Percentiles rank a stretch among this genome's conserved stretches.
phyloP scores from a whole-genome alignment of 805 yeast genomes.

The Yarrowia yakushimensis region DNA sequence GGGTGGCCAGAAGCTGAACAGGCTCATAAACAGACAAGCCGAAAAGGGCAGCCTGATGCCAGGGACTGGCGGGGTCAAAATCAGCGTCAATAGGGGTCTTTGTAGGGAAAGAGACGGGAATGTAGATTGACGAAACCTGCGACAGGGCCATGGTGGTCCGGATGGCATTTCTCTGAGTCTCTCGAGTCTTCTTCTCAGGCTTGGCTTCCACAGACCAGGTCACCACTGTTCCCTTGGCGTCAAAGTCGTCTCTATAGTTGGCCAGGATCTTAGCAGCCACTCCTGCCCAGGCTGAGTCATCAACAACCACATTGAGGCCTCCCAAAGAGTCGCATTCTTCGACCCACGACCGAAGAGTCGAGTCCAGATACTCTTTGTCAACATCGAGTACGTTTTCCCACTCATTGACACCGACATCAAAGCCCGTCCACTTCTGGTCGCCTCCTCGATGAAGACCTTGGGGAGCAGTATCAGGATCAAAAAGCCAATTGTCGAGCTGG shows the following conservation, averaged over 20 bases:
- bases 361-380: conserved; percentile 52
- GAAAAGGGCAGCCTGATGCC: conserved; percentile 46
- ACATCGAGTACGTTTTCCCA: conserved; percentile 43
- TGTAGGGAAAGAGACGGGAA: conserved; percentile 49
- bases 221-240: conserved; percentile 48
- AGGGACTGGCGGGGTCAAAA: conserved; percentile 36
- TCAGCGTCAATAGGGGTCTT: conserved; percentile 27
- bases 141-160: conserved; percentile 47
- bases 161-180: conserved; percentile 42
- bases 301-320: conserved; percentile 69
- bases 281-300: conserved; percentile 87
- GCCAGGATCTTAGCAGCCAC: conserved; percentile 51
- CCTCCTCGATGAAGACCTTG: conserved; percentile 38
- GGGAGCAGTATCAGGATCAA: conserved; percentile 40
- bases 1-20: conserved; percentile 40
- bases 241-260: conserved; percentile 66
- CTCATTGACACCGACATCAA: conserved; percentile 58
- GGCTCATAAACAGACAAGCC: conserved; percentile 45
- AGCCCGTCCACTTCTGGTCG: conserved; percentile 32
- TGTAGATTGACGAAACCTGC: conserved; percentile 49
- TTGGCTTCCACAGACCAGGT: conserved; percentile 47
- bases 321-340: conserved; percentile 73
- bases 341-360: conserved; percentile 53
- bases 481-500: conserved; percentile 58
- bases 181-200: conserved; percentile 27